These are phyloP conservation scores for Thalassiosira ordinaria DNA, from an alignment of 352 stramenopile genomes.

Conservation along the genomic window DNA sequence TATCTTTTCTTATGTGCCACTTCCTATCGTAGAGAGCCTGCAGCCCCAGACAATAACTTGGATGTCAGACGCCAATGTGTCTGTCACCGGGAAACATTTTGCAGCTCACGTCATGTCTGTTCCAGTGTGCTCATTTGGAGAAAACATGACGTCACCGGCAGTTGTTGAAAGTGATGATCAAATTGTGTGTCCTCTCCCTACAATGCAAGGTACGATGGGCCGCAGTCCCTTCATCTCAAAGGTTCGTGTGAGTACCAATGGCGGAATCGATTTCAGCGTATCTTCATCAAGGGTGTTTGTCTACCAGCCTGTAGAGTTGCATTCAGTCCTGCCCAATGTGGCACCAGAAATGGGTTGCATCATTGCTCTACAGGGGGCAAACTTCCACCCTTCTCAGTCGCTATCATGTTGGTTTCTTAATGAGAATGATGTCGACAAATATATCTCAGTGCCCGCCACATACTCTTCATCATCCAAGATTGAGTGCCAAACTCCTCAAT, in stretches of 20 bases:
- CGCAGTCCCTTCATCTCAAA: conserved; percentile 5
- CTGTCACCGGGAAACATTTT: conserved; percentile 33
- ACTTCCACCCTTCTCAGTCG: conserved; percentile 21
- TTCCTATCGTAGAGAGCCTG: conserved; percentile 24
- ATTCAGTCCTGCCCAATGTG: conserved; percentile 9
- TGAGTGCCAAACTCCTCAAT: conserved; percentile 21
- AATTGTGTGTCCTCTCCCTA: conserved; percentile 21
- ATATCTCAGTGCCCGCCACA: conserved; percentile 24
- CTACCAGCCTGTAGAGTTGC: conserved; percentile 19
- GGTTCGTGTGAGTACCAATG: conserved; percentile 43
- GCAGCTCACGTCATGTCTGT: neutral
- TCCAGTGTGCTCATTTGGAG: conserved; percentile 23
- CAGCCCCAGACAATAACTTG: conserved; percentile 31
- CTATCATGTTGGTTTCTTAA: conserved; percentile 25
- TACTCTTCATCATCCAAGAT: conserved; percentile 26
- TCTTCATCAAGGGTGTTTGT: conserved; percentile 28
- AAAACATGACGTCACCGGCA: conserved; percentile 25
- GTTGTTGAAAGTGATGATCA: conserved; percentile 15
- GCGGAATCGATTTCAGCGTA: conserved; percentile 36
- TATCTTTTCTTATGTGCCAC: conserved; percentile 33
- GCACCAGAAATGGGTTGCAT: conserved; percentile 30
- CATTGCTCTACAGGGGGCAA: conserved; percentile 24
- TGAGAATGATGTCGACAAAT: conserved; percentile 4
- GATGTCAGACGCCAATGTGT: conserved; percentile 3
- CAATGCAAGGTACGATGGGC: conserved; percentile 1